phyloP scores from a whole-genome alignment of 1,284 basidiomycete species.

The Xerocomus cyaneibrunnescens region DNA sequence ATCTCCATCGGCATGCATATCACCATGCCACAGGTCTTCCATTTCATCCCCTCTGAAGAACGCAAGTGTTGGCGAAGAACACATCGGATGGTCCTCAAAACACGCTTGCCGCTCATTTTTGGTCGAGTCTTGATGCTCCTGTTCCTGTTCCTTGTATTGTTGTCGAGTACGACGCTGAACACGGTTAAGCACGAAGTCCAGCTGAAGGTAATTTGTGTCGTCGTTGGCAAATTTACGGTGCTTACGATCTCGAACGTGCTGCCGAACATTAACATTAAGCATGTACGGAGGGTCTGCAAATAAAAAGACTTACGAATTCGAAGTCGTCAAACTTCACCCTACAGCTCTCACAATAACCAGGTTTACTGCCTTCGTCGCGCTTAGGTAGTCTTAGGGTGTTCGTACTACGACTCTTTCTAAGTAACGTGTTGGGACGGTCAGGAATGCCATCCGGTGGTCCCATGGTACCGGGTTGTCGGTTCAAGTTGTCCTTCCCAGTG shows the following conservation, averaged over 20 bases:
- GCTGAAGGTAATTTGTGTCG: constrained; percentile 75
- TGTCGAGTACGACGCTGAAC: constrained; percentile 65
- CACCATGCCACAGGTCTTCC: constrained; percentile 25
- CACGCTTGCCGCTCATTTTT: constrained; percentile 15
- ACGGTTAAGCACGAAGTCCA: constrained; percentile 78
- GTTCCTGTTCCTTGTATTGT: constrained; percentile 41
- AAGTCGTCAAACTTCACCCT: constrained; percentile 91
- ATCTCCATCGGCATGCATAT: constrained; percentile 24
- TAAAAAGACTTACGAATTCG: constrained; percentile 58
- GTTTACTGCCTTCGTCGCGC: constrained; percentile 84
- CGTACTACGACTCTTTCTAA: constrained; percentile 76
- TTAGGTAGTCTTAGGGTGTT: constrained; percentile 72
- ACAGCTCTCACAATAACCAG: constrained; percentile 99
- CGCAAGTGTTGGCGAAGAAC: constrained; percentile 20
- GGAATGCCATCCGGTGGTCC: constrained; percentile 64
- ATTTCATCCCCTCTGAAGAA: constrained; percentile 17
- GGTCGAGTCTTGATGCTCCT: constrained; percentile 17
- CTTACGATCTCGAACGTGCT: constrained; percentile 79
- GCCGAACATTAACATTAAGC: constrained; percentile 8
- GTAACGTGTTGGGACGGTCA: constrained; percentile 44
- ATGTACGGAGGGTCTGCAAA: background rate
- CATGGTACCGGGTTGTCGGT: constrained; percentile 51
- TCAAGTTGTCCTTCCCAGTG: constrained; percentile 28
- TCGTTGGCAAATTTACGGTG: constrained; percentile 89
- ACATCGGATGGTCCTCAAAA: constrained; percentile 32